A percentile compares a stretch with the other conserved stretches of the same genome.
Evolutionary conservation across 495 filamentous ascomycete genomes (phyloP).

Genomic region (Neurospora tetrasperma): DNA sequence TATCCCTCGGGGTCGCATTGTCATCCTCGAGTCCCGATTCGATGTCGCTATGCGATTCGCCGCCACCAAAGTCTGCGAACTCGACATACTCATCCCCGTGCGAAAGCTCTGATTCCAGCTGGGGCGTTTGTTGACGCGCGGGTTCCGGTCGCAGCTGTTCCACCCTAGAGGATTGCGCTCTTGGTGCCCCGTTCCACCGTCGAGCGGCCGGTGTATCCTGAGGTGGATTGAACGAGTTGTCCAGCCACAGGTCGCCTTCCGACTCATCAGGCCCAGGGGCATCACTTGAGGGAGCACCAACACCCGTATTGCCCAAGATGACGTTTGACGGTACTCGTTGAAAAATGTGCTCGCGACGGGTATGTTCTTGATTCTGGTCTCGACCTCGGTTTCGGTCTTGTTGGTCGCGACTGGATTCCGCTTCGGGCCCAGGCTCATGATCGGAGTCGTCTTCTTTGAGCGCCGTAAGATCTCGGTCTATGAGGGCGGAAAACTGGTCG

Average conservation of each 20-base stretch:
- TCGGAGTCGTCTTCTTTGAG: conserved; percentile 1
- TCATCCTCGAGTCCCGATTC: conserved; percentile 10
- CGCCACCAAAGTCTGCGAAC: conserved; percentile 8
- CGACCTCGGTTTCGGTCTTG: background rate
- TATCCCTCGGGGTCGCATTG: background rate
- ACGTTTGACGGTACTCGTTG: background rate
- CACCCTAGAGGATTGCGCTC: background rate
- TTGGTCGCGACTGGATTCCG: background rate
- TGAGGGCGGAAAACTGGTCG: conserved; percentile 9
- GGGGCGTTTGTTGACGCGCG: conserved; percentile 1
- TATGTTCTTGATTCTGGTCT: background rate
- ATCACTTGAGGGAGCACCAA: background rate
- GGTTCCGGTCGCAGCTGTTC: background rate
- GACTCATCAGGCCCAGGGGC: background rate
- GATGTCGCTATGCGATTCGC: conserved; percentile 18
- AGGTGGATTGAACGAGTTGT: background rate
- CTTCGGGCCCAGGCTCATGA: background rate
- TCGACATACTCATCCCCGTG: conserved; percentile 6
- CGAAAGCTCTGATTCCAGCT: conserved; percentile 8
- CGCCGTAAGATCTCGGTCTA: conserved; percentile 7
- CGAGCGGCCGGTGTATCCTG: background rate
- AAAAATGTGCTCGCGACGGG: background rate
- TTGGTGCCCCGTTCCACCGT: background rate
- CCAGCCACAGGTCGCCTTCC: background rate
- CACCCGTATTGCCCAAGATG: background rate